A percentile compares a stretch with the other conserved stretches of the same genome.
phyloP scores from a whole-genome alignment of 2,329 filamentous ascomycete species.

The Thielaviopsis musarum region DNA sequence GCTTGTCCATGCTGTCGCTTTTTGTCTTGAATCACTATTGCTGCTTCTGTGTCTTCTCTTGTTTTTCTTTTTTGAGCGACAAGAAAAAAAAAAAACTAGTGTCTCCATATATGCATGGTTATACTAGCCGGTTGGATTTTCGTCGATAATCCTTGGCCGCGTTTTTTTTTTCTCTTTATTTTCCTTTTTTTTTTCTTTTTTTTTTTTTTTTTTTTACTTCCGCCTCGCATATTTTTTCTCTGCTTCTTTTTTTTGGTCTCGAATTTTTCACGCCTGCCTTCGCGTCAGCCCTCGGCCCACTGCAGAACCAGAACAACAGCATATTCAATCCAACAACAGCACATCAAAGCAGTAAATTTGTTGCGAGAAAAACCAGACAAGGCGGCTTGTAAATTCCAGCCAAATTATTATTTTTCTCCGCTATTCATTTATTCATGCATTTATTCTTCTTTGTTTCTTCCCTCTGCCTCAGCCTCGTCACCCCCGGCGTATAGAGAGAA shows the following conservation, averaged over 20 bases:
- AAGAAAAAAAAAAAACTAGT: background rate
- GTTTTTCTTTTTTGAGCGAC: background rate
- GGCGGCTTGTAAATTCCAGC: background rate
- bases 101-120: background rate
- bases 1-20: background rate
- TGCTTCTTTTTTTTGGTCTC: background rate
- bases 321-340: background rate
- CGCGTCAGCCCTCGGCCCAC: constrained; percentile 9
- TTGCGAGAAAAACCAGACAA: background rate
- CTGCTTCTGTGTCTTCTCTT: background rate
- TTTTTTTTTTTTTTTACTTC: background rate
- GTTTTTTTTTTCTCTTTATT: background rate
- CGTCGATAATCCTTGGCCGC: background rate
- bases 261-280: constrained; percentile 4
- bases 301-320: constrained; percentile 2
- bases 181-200: background rate
- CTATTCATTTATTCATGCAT: background rate
- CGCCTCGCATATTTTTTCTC: background rate
- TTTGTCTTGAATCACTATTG: background rate
- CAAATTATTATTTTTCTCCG: background rate
- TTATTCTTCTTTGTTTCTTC: constrained; percentile 1
- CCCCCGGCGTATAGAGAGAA: background rate
- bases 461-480: constrained; percentile 3
- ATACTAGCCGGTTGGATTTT: background rate
- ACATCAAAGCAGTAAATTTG: background rate